Evolutionary conservation across 2,329 filamentous ascomycete genomes (phyloP).

Genomic region (Fusarium piperis): DNA sequence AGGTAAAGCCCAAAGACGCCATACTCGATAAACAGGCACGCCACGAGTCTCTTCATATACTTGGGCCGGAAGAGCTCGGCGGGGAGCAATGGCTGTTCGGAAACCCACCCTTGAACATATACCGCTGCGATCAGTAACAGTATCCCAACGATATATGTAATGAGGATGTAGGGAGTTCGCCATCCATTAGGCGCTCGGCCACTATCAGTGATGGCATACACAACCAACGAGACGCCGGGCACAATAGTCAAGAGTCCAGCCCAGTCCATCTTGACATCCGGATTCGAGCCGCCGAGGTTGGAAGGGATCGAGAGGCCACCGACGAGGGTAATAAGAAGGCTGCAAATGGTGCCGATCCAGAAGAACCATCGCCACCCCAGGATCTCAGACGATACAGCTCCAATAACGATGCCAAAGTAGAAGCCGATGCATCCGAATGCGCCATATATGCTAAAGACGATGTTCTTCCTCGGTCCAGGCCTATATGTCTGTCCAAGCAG

Average conservation of each 20-base stretch:
- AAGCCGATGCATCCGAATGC: constrained; percentile 68
- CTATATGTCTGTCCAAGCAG: constrained; percentile 74
- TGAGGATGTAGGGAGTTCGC: constrained; percentile 75
- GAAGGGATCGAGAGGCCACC: constrained; percentile 52
- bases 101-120: constrained; percentile 78
- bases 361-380: constrained; percentile 76
- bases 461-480: constrained; percentile 76
- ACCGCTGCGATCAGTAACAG: constrained; percentile 67
- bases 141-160: constrained; percentile 70
- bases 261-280: constrained; percentile 70
- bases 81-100: constrained; percentile 74
- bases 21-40: constrained; percentile 72
- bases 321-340: constrained; percentile 59
- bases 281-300: constrained; percentile 42
- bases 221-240: constrained; percentile 72
- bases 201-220: constrained; percentile 79
- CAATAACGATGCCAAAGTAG: constrained; percentile 73
- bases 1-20: constrained; percentile 75
- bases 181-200: constrained; percentile 75
- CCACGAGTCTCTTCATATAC: constrained; percentile 71
- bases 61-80: constrained; percentile 74
- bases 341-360: constrained; percentile 64
- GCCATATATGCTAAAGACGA: constrained; percentile 69
- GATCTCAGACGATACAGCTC: constrained; percentile 69
- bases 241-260: constrained; percentile 69